Evolutionary conservation across 2,329 filamentous ascomycete species (phyloP), one percentile per base, ranked within the genome.

Genomic region (Oidium heveae): DNA sequence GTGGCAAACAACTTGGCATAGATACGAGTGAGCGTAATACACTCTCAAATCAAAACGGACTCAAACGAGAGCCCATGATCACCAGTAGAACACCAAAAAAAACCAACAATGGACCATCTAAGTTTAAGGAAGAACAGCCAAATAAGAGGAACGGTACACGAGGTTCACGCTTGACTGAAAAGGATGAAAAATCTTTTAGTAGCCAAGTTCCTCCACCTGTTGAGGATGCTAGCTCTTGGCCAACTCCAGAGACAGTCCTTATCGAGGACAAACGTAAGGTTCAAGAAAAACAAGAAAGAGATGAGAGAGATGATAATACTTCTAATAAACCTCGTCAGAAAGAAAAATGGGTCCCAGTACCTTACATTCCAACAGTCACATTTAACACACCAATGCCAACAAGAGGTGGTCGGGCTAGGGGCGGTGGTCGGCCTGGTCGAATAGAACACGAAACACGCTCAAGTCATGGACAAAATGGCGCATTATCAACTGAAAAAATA

Each of bases 341-440:
- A 71, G 79, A 84, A 62, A 85, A 87, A 63, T 96, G 91, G 89
- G 80, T 85, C 56, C 75, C 80, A 1, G 77, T 95, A 56, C 78
- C 82, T 36, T 89, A 88, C 63, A 86, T 85, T 13, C 89, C 87
- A 9, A 82, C 79, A 15, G 86, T 91, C 52, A 80, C 81, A 56
- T 96, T 94, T 68, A 83, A 86, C 65, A 95, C 91, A 0, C 86
- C 84, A 32, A 67, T 94, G 43, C 79, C 81, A n/a, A 68, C 72
- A 55, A 74, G 78, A 63, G 74, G 74, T 61, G 73, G 76, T 56
- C 68, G 74, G 59, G 72, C 74, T 56, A 61, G 64, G 57, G 67
- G 70, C 57, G 61, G 61, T 55, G 60, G 59, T 57, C 68, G 73
- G 57, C 65, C 70, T 60, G 65, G 66, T 49, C 63, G 67, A 54